These are phyloP conservation scores for Petunia hybrid DNA, from an alignment of 305 asterid genomes.

Conservation along the genomic window DNA sequence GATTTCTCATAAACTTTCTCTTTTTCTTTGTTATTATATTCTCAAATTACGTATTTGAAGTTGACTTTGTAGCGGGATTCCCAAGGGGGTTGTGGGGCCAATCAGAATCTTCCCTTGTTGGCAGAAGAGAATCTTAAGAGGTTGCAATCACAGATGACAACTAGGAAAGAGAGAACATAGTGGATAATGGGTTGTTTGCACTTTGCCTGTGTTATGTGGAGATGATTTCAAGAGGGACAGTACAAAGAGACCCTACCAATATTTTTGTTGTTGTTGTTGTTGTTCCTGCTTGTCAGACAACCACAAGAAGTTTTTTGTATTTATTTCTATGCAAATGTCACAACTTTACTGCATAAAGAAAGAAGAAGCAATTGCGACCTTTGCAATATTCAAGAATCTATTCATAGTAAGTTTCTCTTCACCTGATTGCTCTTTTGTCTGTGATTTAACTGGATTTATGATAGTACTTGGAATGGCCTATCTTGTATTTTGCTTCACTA, in stretches of 20 bases:
- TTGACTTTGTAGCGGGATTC: constrained; percentile 52
- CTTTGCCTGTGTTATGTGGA: not conserved
- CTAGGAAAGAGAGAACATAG: not conserved
- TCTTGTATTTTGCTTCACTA: too few species aligned
- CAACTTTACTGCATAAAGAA: constrained; percentile 8
- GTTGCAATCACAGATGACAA: constrained; percentile 30
- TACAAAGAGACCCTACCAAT: not conserved
- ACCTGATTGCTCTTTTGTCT: constrained; percentile 17
- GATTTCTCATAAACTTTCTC: too few species aligned
- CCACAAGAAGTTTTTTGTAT: constrained; percentile 42
- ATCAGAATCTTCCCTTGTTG: constrained; percentile 51
- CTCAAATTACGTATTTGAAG: too few species aligned
- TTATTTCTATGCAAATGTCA: constrained; percentile 23
- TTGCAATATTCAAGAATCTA: constrained; percentile 69
- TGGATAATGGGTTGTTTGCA: too few species aligned
- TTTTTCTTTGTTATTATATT: not conserved
- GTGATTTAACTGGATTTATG: not conserved
- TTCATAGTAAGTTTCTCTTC: constrained; percentile 44
- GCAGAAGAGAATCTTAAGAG: constrained; percentile 23
- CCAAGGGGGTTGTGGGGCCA: constrained; percentile 50
- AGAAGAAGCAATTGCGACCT: constrained; percentile 28
- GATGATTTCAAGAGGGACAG: not conserved
- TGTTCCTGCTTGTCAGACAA: constrained; percentile 44
- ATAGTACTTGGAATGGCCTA: too few species aligned
- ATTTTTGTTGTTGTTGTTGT: constrained; percentile 41